These are phyloP conservation scores for Acacia concinna DNA, from an alignment of 331 rosid species.

Conservation along the genomic window DNA sequence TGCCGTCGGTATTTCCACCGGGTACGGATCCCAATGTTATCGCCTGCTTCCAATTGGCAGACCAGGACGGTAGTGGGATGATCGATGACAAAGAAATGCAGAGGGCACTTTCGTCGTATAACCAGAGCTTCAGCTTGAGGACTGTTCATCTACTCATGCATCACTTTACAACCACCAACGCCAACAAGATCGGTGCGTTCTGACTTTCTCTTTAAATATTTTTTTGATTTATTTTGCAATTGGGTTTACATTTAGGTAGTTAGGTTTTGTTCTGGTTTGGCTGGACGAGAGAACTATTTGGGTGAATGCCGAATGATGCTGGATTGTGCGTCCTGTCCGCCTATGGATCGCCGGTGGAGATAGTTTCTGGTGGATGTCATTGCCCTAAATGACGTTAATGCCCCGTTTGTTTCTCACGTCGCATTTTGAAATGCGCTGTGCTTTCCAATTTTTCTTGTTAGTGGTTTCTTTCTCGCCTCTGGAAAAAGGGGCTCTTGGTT, in stretches of 20 bases:
- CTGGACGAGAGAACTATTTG: background rate
- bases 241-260: background rate
- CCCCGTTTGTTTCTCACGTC: background rate
- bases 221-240: background rate
- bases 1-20: conserved; percentile 87
- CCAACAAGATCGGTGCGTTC: conserved; percentile 71
- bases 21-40: conserved; percentile 86
- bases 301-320: background rate
- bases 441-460: background rate
- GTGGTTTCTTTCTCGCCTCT: background rate
- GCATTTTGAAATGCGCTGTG: background rate
- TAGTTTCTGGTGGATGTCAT: background rate
- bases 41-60: conserved; percentile 86
- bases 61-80: conserved; percentile 87
- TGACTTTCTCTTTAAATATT: background rate
- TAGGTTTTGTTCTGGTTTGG: background rate
- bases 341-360: background rate
- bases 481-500: background rate
- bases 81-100: conserved; percentile 94
- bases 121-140: conserved; percentile 82
- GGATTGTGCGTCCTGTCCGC: background rate
- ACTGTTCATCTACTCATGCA: conserved; percentile 95
- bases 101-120: conserved; percentile 79
- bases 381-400: conserved; percentile 23
- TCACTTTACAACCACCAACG: conserved; percentile 72